Percentiles rank a stretch among this genome's conserved stretches.
These are phyloP conservation scores for Scedosporium aurantiacum DNA, from an alignment of 2,329 filamentous ascomycete species.

Conservation along the genomic window DNA sequence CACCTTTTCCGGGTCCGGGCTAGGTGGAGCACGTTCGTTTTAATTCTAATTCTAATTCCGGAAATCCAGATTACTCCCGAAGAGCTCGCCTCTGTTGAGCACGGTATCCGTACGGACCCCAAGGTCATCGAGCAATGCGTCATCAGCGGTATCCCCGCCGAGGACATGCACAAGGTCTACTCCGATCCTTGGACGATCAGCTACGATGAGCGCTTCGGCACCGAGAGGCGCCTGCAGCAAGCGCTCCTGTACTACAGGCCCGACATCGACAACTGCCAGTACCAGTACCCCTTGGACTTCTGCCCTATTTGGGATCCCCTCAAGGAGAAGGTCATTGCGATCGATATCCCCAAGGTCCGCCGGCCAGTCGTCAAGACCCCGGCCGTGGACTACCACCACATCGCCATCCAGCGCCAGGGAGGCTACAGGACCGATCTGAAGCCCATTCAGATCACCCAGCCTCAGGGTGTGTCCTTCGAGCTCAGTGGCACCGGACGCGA, in stretches of 20 bases:
- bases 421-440: slow-evolving; percentile 73
- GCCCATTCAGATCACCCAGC: slow-evolving; percentile 78
- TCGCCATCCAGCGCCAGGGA: slow-evolving; percentile 58
- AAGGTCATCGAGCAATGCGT: slow-evolving; percentile 85
- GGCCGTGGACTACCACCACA: slow-evolving; percentile 71
- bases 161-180: slow-evolving; percentile 92
- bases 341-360: slow-evolving; percentile 70
- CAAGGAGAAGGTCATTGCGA: slow-evolving; percentile 66
- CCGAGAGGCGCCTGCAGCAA: slow-evolving; percentile 68
- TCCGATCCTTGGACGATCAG: slow-evolving; percentile 96
- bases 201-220: slow-evolving; percentile 84
- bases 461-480: slow-evolving; percentile 78
- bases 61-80: slow-evolving; percentile 71
- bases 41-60: background rate
- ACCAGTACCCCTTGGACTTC: slow-evolving; percentile 85
- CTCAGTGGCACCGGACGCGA: slow-evolving; percentile 51
- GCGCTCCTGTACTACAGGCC: slow-evolving; percentile 94
- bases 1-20: background rate
- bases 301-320: slow-evolving; percentile 83
- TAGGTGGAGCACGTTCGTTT: background rate
- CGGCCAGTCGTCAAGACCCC: slow-evolving; percentile 61
- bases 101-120: slow-evolving; percentile 62
- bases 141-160: slow-evolving; percentile 65
- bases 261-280: slow-evolving; percentile 75
- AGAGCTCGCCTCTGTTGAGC: slow-evolving; percentile 72